Percentiles rank a stretch among this genome's conserved stretches.
phyloP scores from a whole-genome alignment of 345 rosid species.

The Citrus cavaleriei region DNA sequence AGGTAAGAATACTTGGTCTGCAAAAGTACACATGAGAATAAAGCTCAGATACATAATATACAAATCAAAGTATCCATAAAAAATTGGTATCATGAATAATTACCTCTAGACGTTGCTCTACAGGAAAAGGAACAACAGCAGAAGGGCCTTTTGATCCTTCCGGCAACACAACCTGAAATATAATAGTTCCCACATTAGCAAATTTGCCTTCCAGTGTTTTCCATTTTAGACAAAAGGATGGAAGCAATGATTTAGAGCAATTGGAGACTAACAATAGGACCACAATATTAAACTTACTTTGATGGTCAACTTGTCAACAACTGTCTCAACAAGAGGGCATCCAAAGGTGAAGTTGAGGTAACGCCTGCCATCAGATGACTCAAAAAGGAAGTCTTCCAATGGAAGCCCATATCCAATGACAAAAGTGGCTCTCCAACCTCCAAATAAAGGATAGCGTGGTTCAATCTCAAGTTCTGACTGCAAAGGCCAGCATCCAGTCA shows the following conservation, averaged over 20 bases:
- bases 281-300: slow-evolving; percentile 52
- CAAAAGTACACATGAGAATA: slow-evolving; percentile 14
- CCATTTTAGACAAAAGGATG: not conserved
- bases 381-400: slow-evolving; percentile 83
- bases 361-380: slow-evolving; percentile 83
- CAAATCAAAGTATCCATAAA: not conserved
- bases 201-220: not conserved
- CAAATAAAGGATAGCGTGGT: slow-evolving; percentile 95
- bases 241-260: not conserved
- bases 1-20: slow-evolving; percentile 96
- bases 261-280: slow-evolving; percentile 4
- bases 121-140: slow-evolving; percentile 75
- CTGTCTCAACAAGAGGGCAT: slow-evolving; percentile 81
- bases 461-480: slow-evolving; percentile 98
- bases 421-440: slow-evolving; percentile 98
- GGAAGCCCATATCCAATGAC: slow-evolving; percentile 89
- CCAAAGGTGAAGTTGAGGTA: slow-evolving; percentile 96
- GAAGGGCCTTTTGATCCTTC: slow-evolving; percentile 95
- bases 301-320: slow-evolving; percentile 80
- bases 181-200: slow-evolving; percentile 19
- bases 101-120: slow-evolving; percentile 80
- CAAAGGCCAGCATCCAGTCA: slow-evolving; percentile 18
- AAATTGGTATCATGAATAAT: slow-evolving; percentile 5
- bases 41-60: slow-evolving; percentile 7
- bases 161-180: slow-evolving; percentile 86